phyloP scores from a whole-genome alignment of 75 land plant genomes.

The Picea glauca region DNA sequence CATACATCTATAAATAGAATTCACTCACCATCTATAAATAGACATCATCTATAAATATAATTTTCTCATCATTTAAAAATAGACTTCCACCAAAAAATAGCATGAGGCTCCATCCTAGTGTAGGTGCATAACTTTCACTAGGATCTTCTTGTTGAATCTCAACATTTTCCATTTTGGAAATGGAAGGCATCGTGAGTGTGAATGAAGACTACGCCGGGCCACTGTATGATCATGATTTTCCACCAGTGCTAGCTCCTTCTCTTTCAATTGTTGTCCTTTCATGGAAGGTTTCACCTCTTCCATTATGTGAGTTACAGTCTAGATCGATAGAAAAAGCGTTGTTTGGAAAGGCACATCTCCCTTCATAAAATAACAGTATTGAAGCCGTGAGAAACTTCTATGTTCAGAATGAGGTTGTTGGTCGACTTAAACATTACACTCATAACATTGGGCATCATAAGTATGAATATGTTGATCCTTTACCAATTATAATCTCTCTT shows the following conservation, averaged over 20 bases:
- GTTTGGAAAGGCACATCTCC: conserved; percentile 52
- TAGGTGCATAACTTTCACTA: no score
- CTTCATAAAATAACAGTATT: conserved; percentile 69
- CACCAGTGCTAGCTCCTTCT: conserved; percentile 83
- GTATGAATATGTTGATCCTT: conserved; percentile 61
- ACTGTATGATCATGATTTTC: conserved; percentile 87
- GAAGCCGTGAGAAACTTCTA: conserved; percentile 45
- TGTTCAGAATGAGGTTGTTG: conserved; percentile 32
- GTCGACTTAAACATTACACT: conserved; percentile 39
- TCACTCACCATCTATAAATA: no score
- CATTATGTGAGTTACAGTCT: conserved; percentile 49
- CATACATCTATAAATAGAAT: no score
- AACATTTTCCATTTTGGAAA: conserved; percentile 78
- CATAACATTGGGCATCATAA: conserved; percentile 23
- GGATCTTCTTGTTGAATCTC: no score
- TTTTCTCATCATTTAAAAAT: no score
- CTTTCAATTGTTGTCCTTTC: conserved; percentile 93
- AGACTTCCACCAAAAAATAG: no score
- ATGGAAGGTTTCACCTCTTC: conserved; percentile 71
- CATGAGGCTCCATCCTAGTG: no score
- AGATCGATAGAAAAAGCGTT: conserved; percentile 73
- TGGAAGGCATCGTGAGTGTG: conserved; percentile 57
- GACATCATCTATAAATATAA: no score
- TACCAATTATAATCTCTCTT: no score
- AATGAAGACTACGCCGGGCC: conserved; percentile 85